A percentile compares a stretch with the other conserved stretches of the same genome.
phyloP scores from a whole-genome alignment of 352 stramenopile species.

The Globisporangium ultimum region DNA sequence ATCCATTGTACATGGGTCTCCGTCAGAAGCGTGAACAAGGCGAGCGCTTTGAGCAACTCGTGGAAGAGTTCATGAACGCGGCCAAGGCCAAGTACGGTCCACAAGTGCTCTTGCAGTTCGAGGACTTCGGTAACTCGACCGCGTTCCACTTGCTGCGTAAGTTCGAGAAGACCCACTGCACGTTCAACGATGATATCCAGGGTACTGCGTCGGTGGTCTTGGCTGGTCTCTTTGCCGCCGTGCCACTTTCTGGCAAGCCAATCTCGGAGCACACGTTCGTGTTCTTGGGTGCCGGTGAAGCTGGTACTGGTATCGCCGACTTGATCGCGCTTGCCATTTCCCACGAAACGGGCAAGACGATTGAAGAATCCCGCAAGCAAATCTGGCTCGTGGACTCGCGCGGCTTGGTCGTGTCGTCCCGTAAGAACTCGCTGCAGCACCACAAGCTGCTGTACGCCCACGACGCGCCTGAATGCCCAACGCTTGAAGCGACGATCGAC shows the following conservation, averaged over 20 bases:
- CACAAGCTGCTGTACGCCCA: conserved; percentile 90
- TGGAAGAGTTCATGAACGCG: conserved; percentile 96
- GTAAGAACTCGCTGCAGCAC: conserved; percentile 79
- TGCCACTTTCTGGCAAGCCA: conserved; percentile 65
- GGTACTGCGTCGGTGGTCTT: conserved; percentile 78
- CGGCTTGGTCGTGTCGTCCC: conserved; percentile 77
- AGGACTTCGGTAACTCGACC: conserved; percentile 88
- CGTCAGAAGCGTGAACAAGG: conserved; percentile 87
- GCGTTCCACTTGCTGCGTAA: conserved; percentile 84
- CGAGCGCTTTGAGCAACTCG: conserved; percentile 90
- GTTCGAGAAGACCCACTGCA: conserved; percentile 82
- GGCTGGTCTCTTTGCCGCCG: conserved; percentile 68
- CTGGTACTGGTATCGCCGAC: conserved; percentile 94
- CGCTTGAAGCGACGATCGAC: conserved; percentile 76
- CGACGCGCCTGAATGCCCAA: conserved; percentile 58
- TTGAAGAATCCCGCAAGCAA: conserved; percentile 87
- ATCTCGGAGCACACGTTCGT: conserved; percentile 94
- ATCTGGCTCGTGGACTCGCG: conserved; percentile 93
- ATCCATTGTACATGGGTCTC: conserved; percentile 95
- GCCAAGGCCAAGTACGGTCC: conserved; percentile 88
- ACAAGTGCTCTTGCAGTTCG: conserved; percentile 84
- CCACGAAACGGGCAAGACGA: conserved; percentile 80
- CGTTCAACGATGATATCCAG: conserved; percentile 97
- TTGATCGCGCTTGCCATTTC: conserved; percentile 90
- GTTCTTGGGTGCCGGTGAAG: conserved; percentile 93